A percentile compares a stretch with the other conserved stretches of the same genome.
These are phyloP conservation scores for Fonsecaea pedrosoi DNA, from an alignment of 2,329 filamentous ascomycete species.

Conservation along the genomic window DNA sequence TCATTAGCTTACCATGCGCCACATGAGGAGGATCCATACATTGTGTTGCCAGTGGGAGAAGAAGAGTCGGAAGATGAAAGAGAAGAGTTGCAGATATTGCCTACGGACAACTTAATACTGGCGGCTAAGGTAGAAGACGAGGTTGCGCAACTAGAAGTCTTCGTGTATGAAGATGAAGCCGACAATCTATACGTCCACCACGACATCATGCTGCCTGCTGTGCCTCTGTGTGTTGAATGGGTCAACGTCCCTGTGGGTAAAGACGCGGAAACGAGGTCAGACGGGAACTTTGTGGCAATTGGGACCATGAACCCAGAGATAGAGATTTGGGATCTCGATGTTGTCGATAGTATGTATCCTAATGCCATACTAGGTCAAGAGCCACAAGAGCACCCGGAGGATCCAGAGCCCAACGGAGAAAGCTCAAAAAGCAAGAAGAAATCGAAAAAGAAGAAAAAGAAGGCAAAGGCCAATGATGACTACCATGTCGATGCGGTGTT, in stretches of 20 bases:
- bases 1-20: conserved; percentile 92
- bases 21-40: conserved; percentile 95
- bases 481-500: conserved; percentile 96
- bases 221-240: conserved; percentile 96
- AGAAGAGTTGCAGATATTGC: conserved; percentile 90
- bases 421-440: conserved; percentile 55
- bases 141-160: conserved; percentile 93
- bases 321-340: conserved; percentile 96
- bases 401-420: conserved; percentile 49
- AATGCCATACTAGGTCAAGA: conserved; percentile 91
- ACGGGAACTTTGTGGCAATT: conserved; percentile 90
- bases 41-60: conserved; percentile 76
- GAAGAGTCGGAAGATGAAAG: conserved; percentile 78
- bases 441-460: conserved; percentile 92
- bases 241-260: conserved; percentile 88
- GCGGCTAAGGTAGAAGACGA: conserved; percentile 96
- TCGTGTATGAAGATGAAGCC: conserved; percentile 92
- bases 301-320: conserved; percentile 99
- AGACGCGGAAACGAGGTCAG: conserved; percentile 66
- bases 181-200: conserved; percentile 99
- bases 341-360: conserved; percentile 96
- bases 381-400: conserved; percentile 56
- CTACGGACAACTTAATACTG: conserved; percentile 89
- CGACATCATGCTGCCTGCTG: conserved; percentile 98
- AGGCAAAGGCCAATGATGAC: conserved; percentile 83